Evolutionary conservation across 345 rosid species (phyloP), one percentile per base, ranked within the genome.

Genomic region (Limnanthes douglasii): DNA sequence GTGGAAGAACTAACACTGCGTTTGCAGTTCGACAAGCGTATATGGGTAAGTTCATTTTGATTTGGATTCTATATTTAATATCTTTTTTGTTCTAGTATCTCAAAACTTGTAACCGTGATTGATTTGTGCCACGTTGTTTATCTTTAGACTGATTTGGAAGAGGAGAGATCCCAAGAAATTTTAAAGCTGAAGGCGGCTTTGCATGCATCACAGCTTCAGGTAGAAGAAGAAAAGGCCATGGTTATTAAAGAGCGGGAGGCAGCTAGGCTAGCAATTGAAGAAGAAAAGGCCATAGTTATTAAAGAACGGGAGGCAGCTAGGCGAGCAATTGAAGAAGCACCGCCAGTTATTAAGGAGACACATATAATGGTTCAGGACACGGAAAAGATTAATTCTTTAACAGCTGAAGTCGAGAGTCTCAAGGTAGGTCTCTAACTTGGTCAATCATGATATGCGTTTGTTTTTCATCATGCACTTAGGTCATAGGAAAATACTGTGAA

Each of bases 1-100:
- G 96, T 84, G 36, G 99, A 90, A 53, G 96, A 90, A 54, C 62
- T 90, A 34, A 80, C 94, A 51, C 85, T 94, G 96, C 86, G 99
- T 31, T 58, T 90, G 60, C 99, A 90, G 59, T 54, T 90, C 15
- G 99, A 90, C 64, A 90, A 90, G 72, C 78, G 93, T 58, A 56
- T 80, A 57, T 72, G 96, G 75, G 99, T 90, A 75, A 52, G 51
- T 47, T 49, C 31, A 37, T 53, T 48, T 50, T 23, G 22, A 10
- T 26, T 33, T 34, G 17, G 32, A 21, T 8, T 29, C 11, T 29
- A 14, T 53, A 18, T 25, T 39, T 34, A 0, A 11, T 5, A 16
- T 10, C 11, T 15, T 19, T 24, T n/a, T 37, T 2, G 5, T 30
- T 34, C 11, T 34, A 24, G 45, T 17, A 25, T 11, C 37, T 36